phyloP scores from a whole-genome alignment of 176 grass and related monocot species.

The Carex myosuroides region DNA sequence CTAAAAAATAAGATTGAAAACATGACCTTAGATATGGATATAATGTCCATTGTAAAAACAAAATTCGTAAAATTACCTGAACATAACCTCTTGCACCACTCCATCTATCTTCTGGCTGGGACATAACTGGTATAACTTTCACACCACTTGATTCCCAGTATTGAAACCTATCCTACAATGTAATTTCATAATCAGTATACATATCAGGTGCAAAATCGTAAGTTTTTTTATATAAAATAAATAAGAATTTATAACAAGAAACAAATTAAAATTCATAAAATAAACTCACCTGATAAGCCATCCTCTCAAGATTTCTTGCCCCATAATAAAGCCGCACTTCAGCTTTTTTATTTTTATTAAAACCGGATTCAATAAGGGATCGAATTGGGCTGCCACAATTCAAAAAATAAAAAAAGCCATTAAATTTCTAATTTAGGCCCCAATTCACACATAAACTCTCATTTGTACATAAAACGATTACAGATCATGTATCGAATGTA shows the following conservation, averaged over 20 bases:
- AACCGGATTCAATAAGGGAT: conserved; percentile 74
- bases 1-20: neutral
- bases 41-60: neutral
- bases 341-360: conserved; percentile 53
- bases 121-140: conserved; percentile 40
- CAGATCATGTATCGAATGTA: neutral
- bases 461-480: neutral
- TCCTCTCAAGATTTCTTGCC: conserved; percentile 58
- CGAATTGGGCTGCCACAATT: conserved; percentile 58
- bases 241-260: neutral
- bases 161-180: conserved; percentile 45
- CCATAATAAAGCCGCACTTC: conserved; percentile 96
- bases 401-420: neutral
- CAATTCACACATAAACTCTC: neutral
- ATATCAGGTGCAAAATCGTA: neutral
- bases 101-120: conserved; percentile 38
- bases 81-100: conserved; percentile 39
- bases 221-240: neutral
- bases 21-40: neutral
- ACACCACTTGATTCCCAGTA: conserved; percentile 45
- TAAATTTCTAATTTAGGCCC: neutral
- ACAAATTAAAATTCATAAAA: neutral
- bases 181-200: neutral
- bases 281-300: conserved; percentile 51
- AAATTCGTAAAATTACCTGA: conserved; percentile 28